These are phyloP conservation scores for Talaromyces sp. DNA, from an alignment of 2,329 filamentous ascomycete genomes.

Conservation along the genomic window DNA sequence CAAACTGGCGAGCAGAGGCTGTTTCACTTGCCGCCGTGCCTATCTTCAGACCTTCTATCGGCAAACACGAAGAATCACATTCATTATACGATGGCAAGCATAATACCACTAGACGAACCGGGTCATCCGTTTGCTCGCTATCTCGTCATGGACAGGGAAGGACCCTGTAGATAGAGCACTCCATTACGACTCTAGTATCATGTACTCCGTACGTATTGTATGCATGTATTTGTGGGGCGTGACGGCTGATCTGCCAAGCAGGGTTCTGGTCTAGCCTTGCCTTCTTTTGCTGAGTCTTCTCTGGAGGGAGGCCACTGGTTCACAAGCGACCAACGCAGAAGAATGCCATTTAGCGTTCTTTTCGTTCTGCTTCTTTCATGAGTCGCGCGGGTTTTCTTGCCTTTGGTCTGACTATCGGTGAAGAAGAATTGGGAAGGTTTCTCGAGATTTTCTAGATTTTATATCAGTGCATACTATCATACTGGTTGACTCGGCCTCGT, in stretches of 20 bases:
- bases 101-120: not conserved
- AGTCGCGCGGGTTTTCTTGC: not conserved
- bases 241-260: slow-evolving; percentile 3
- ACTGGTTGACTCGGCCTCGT: not conserved
- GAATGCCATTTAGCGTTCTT: slow-evolving; percentile 7
- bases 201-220: slow-evolving; percentile 14
- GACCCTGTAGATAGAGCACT: not conserved
- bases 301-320: slow-evolving; percentile 13
- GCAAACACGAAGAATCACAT: not conserved
- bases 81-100: not conserved
- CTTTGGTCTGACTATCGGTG: slow-evolving; percentile 2
- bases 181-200: not conserved
- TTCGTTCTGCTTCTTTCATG: not conserved
- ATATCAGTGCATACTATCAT: not conserved
- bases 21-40: slow-evolving; percentile 8
- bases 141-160: not conserved
- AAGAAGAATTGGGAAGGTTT: slow-evolving; percentile 1
- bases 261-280: slow-evolving; percentile 12
- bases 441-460: slow-evolving; percentile 1
- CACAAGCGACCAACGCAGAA: slow-evolving; percentile 15
- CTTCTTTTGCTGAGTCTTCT: not conserved
- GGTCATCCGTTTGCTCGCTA: not conserved
- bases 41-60: not conserved
- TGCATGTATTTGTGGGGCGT: slow-evolving; percentile 6
- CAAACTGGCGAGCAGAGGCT: not conserved